phyloP scores from a whole-genome alignment of 176 grass and related monocot species.

The Pharus latifolius region DNA sequence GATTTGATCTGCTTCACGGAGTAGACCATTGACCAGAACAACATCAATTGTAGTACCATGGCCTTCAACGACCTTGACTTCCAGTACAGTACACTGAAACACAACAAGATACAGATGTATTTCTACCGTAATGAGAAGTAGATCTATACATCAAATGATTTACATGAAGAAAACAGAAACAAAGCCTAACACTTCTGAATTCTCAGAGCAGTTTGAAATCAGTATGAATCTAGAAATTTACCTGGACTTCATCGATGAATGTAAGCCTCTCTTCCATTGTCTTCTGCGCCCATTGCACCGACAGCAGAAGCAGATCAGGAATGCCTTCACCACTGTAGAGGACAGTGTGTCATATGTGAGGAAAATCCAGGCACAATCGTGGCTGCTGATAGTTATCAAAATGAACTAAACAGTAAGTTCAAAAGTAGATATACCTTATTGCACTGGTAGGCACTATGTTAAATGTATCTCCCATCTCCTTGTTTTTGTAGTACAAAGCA shows the following conservation, averaged over 20 bases:
- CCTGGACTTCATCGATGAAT: conserved; percentile 92
- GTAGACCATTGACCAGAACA: conserved; percentile 77
- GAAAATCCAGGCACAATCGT: not conserved
- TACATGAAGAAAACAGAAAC: not conserved
- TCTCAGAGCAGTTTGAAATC: not conserved
- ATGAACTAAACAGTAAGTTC: not conserved
- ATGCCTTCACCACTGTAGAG: conserved; percentile 81
- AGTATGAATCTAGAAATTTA: conserved; percentile 1
- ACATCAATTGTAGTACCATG: conserved; percentile 91
- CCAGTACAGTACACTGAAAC: conserved; percentile 86
- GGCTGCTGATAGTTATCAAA: not conserved
- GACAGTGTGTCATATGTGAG: not conserved
- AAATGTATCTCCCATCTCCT: conserved; percentile 79
- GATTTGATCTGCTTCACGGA: conserved; percentile 91
- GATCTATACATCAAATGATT: no score
- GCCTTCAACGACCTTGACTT: conserved; percentile 94
- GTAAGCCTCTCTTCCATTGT: conserved; percentile 93
- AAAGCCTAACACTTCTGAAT: not conserved
- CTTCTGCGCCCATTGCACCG: conserved; percentile 92
- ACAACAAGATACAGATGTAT: conserved; percentile 2
- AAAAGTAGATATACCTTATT: conserved; percentile 41
- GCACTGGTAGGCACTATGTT: conserved; percentile 98
- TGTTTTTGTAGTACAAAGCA: conserved; percentile 93
- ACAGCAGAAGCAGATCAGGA: conserved; percentile 80
- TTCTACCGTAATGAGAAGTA: not conserved